Base-by-base conservation (phyloP, 1,139 yeast species). In the Blastobotrys ciferrii region DNA sequence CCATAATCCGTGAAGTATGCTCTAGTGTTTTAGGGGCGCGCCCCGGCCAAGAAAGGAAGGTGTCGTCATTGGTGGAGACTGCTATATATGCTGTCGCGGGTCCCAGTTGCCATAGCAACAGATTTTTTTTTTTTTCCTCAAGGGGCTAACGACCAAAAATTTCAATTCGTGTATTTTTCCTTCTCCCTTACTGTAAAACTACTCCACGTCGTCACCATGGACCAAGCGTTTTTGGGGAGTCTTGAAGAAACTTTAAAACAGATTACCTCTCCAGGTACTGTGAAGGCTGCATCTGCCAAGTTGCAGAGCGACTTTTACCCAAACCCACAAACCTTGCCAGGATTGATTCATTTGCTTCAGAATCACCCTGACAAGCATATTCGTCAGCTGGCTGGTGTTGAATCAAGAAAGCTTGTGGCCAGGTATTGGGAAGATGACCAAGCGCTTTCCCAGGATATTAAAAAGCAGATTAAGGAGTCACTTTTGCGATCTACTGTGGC, bases 311-410 rank as follows among this genome's bases (percentile, higher is more conserved):
- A 86, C 46, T 86, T 84, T 64, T 92, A 86, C 72, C 73, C 80
- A 50, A 80, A 82, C 60, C 80, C 87, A 13, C 72, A 77, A 59
- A 80, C 94, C 15, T 77, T 92, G 52, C 94, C 96, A 25, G 83
- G 95, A 7, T 75, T 91, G 65, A 73, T 92, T 59, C 95, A 87
- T 63, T 80, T 92, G 56, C 76, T 88, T 64, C 92, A 86, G 68
- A 75, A 76, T 58, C 79, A 82, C 56, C 72, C 74, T 37, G 81
- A 80, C 57, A 80, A 76, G 53, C 81, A 82, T 59, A 67, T 86
- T 58, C 72, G 77, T 38, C 96, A 89, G 69, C 76, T 92, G 57
- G 95, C 98, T 14, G 95, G 97, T 54, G 96, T 92, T 53, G 98
- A 92, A 71, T 91, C 91, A 40, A 82, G 96, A 71, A 92, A 94